These are phyloP conservation scores for Suillus hirtellus DNA, from an alignment of 768 basidiomycete species.

Conservation along the genomic window DNA sequence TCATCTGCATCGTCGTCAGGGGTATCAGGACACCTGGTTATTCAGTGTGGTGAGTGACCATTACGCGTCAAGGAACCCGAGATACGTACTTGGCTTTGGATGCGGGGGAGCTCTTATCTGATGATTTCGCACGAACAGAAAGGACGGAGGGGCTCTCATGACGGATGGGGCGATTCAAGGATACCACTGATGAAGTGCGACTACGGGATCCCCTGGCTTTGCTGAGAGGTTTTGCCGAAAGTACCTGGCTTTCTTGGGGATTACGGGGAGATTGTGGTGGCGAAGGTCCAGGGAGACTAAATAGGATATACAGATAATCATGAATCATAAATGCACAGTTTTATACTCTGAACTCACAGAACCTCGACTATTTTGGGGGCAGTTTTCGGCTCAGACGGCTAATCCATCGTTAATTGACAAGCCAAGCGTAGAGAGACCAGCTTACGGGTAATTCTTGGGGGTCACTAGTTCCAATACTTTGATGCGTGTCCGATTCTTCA, in stretches of 20 bases:
- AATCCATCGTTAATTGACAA: not conserved
- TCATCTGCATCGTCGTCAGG: constrained; percentile 39
- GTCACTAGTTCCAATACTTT: not conserved
- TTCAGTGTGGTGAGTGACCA: not conserved
- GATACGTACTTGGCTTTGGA: not conserved
- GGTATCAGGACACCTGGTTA: constrained; percentile 9
- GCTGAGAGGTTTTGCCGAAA: constrained; percentile 25
- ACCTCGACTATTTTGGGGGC: constrained; percentile 35
- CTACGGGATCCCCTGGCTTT: constrained; percentile 18
- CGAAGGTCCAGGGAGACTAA: constrained; percentile 27
- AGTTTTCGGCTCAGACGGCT: constrained; percentile 6
- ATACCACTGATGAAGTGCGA: constrained; percentile 18
- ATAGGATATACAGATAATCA: constrained; percentile 4
- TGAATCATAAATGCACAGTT: not conserved
- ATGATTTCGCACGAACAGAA: constrained; percentile 9
- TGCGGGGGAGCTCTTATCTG: not conserved
- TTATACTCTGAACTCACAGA: constrained; percentile 25
- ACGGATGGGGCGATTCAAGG: not conserved
- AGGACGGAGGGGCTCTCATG: constrained; percentile 10
- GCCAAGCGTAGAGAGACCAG: too few relatives aligned
- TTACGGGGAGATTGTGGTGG: constrained; percentile 20
- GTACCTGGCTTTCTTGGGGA: constrained; percentile 13
- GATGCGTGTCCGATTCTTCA: constrained; percentile 14
- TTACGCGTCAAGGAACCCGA: not conserved
- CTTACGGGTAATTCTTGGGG: constrained; percentile 7